These are phyloP conservation scores for Ogataea sp. DNA, from an alignment of 805 yeast species.

Conservation along the genomic window DNA sequence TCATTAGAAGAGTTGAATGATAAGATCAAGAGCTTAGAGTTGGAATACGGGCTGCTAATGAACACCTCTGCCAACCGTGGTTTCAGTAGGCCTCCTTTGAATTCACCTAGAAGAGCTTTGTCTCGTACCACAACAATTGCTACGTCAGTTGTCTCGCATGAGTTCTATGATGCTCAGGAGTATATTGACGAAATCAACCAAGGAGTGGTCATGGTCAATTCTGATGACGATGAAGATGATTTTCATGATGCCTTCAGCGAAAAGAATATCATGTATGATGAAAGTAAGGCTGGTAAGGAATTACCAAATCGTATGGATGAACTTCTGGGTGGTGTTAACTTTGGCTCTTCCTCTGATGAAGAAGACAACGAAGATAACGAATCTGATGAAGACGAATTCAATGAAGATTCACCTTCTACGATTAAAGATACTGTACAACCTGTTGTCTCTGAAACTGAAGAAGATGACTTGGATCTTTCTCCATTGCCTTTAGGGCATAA, in stretches of 20 bases:
- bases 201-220: conserved; percentile 51
- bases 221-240: conserved; percentile 14
- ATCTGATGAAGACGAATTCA: too few relatives aligned
- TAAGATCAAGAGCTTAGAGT: conserved; percentile 15
- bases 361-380: conserved; percentile 2
- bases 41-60: conserved; percentile 12
- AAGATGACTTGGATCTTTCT: conserved; percentile 40
- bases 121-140: conserved; percentile 19
- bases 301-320: neutral
- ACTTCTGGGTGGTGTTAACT: neutral
- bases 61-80: conserved; percentile 15
- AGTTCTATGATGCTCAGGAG: conserved; percentile 66
- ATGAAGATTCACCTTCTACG: neutral
- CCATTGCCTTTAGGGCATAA: conserved; percentile 53
- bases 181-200: conserved; percentile 36
- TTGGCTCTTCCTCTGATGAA: conserved; percentile 8
- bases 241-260: conserved; percentile 1
- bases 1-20: conserved; percentile 8
- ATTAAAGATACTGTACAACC: neutral
- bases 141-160: conserved; percentile 37
- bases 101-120: conserved; percentile 16
- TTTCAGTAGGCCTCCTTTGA: conserved; percentile 13
- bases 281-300: neutral
- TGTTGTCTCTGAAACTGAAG: neutral
- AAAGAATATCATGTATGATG: neutral